Conservation (phyloP, 306 rosid species). For the Chamaecrista fasciculata region DNA sequence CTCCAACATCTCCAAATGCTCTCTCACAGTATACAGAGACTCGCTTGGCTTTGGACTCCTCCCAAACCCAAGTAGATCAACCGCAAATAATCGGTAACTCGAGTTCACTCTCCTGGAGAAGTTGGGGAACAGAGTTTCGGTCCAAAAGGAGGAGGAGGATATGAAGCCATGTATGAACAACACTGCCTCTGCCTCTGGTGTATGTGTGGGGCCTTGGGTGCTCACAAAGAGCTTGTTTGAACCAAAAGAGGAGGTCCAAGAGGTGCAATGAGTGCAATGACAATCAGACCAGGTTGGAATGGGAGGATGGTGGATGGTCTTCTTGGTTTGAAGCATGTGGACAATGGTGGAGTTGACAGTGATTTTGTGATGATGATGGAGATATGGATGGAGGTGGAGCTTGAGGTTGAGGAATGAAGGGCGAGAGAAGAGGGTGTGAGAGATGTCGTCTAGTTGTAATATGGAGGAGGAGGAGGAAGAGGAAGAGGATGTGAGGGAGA, state of each 20-base stretch:
- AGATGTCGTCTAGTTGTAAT: conserved; percentile 76
- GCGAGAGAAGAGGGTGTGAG: conserved; percentile 77
- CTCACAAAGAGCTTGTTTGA: conserved; percentile 56
- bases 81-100: conserved; percentile 65
- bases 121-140: conserved; percentile 85
- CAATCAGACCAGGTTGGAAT: conserved; percentile 85
- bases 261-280: conserved; percentile 62
- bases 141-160: conserved; percentile 89
- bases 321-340: conserved; percentile 78
- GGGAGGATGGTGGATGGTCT: conserved; percentile 39
- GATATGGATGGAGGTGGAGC: too few relatives aligned
- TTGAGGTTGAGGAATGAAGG: conserved; percentile 36
- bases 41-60: conserved; percentile 88
- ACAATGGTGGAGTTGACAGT: conserved; percentile 61
- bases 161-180: conserved; percentile 92
- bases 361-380: background rate
- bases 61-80: conserved; percentile 91
- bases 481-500: conserved; percentile 50
- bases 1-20: conserved; percentile 87
- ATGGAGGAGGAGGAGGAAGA: conserved; percentile 48
- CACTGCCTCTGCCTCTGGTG: conserved; percentile 54
- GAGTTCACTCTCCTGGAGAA: conserved; percentile 51
- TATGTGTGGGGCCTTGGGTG: conserved; percentile 46
- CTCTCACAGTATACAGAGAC: conserved; percentile 75
- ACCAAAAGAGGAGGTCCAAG: conserved; percentile 53